Base-by-base conservation (phyloP, 495 filamentous ascomycete species). In the Jackrogersella multiformis region DNA sequence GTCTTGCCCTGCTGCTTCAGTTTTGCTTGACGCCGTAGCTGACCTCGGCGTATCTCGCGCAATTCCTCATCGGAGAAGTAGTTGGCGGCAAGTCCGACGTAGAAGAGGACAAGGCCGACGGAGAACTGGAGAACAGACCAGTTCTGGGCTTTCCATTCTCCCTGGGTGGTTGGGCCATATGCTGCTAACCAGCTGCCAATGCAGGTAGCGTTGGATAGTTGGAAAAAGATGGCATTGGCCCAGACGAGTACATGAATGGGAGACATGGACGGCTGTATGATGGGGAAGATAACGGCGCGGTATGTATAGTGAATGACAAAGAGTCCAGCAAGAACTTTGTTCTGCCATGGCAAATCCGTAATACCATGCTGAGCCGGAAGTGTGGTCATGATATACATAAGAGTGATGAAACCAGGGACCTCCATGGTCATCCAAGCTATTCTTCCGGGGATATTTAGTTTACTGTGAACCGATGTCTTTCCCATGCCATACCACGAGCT, bases 381-480 rank as follows among this genome's bases (percentile, higher is more conserved):
- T 0, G 81, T 86, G 70, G 73, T 81, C 80, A 97, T 88, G 68
- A 85, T 87, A 78, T 95, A 97, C 20, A 94, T 73, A 48, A 98
- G 81, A 39, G 87, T 89, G 2, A 91, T 61, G 51, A 93, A 90
- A 49, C 90, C 92, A 15, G 88, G 86, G 12, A 86, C 78, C 77
- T 99, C 95, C 93, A 97, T 97, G 4, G 85, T 81, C 5, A 87
- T 84, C 95, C 95, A 99, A 54, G 85, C 92, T 26, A 91, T 79
- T 64, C 90, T 90, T 64, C 95, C 95, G n/a, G 93, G 92, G 24
- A 98, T 73, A 76, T 99, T 98, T 77, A 96, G 81, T 13, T 78
- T 79, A 38, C 87, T 92, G 4, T 76, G 62, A 8, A 83, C 78
- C 8, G 92, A 96, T n/a, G 92, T 92, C 77, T 98, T 98, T 66